Evolutionary conservation across 768 basidiomycete species (phyloP).

Genomic region (Tulasnella sp.): DNA sequence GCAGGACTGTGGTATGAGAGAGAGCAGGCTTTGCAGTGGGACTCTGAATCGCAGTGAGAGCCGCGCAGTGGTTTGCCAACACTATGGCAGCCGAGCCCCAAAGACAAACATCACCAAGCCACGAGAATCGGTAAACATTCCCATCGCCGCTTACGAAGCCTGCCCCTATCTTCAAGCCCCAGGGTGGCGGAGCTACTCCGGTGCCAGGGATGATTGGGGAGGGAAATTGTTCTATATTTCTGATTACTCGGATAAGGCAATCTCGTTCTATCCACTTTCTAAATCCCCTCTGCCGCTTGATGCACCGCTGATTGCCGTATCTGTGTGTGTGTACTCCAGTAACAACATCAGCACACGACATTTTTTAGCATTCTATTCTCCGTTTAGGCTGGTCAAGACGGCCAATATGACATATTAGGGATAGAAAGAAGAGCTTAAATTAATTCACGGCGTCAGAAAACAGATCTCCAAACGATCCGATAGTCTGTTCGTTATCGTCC

Average conservation of each 20-base stretch:
- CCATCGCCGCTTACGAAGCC: background rate
- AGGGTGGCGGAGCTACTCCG: background rate
- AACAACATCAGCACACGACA: too few relatives aligned
- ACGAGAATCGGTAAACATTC: slow-evolving; percentile 4
- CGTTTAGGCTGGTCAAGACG: too few relatives aligned
- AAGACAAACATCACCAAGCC: background rate
- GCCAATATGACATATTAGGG: too few relatives aligned
- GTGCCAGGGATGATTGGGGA: background rate
- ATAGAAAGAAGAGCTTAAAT: too few relatives aligned
- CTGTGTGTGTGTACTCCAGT: too few relatives aligned
- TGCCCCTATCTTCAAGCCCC: background rate
- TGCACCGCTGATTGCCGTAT: too few relatives aligned
- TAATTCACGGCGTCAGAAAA: too few relatives aligned
- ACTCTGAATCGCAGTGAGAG: slow-evolving; percentile 10
- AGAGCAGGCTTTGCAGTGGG: slow-evolving; percentile 18
- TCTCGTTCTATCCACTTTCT: too few relatives aligned
- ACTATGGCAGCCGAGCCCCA: background rate
- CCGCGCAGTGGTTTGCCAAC: slow-evolving; percentile 12
- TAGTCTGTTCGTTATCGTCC: background rate
- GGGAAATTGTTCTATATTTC: background rate
- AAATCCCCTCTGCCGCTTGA: too few relatives aligned
- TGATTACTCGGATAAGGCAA: too few relatives aligned
- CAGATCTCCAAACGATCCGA: too few relatives aligned
- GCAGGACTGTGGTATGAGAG: slow-evolving; percentile 15
- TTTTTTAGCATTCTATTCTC: too few relatives aligned